Evolutionary conservation across 352 stramenopile species (phyloP).

Genomic region (Phytophthora ramorum): DNA sequence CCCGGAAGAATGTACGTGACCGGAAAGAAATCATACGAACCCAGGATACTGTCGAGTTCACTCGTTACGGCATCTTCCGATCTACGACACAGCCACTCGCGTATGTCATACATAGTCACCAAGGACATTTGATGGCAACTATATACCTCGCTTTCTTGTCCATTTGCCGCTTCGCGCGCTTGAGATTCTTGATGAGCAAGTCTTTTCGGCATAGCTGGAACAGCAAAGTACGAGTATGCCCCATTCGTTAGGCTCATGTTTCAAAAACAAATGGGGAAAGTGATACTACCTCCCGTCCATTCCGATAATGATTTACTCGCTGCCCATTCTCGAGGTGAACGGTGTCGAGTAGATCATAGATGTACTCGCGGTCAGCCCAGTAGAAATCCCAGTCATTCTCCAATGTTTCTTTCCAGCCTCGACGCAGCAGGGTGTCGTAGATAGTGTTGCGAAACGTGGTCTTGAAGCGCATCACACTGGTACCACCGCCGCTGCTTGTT

Average conservation of each 20-base stretch:
- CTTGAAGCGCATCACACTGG: conserved; percentile 67
- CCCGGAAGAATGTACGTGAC: conserved; percentile 94
- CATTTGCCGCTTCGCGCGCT: conserved; percentile 83
- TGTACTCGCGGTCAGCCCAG: conserved; percentile 91
- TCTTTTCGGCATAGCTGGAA: conserved; percentile 92
- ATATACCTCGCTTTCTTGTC: conserved; percentile 80
- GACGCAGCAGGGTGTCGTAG: conserved; percentile 89
- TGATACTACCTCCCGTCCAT: conserved; percentile 68
- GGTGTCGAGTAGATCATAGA: conserved; percentile 92
- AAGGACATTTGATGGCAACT: background rate
- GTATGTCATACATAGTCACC: background rate
- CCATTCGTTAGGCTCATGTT: background rate
- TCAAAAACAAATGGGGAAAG: background rate
- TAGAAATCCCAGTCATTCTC: conserved; percentile 93
- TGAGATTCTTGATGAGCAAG: conserved; percentile 96
- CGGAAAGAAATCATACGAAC: conserved; percentile 92
- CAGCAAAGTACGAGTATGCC: background rate
- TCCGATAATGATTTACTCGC: conserved; percentile 93
- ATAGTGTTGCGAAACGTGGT: conserved; percentile 94
- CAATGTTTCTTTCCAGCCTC: conserved; percentile 91
- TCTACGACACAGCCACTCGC: conserved; percentile 25
- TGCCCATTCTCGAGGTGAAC: conserved; percentile 85
- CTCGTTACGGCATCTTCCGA: conserved; percentile 47
- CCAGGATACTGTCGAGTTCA: conserved; percentile 36
- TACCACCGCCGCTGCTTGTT: conserved; percentile 7